phyloP scores from a whole-genome alignment of 805 yeast genomes.

The Vanderwaltozyma yarrowii region DNA sequence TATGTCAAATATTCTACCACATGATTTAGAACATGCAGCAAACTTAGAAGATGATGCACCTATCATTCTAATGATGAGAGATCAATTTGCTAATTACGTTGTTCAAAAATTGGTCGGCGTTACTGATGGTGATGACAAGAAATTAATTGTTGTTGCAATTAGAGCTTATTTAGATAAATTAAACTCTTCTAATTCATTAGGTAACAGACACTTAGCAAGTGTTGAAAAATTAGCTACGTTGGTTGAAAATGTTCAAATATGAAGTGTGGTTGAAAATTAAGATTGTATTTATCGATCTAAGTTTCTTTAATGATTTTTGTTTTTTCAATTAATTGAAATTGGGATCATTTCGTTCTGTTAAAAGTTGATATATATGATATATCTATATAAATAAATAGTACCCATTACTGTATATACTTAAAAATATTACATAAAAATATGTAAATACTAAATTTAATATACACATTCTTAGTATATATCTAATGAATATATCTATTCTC shows the following conservation, averaged over 20 bases:
- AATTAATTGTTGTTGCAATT: conserved; percentile 59
- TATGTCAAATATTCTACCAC: conserved; percentile 55
- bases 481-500: too few relatives aligned
- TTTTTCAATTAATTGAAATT: too few relatives aligned
- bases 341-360: not conserved
- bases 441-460: not conserved
- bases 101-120: conserved; percentile 89
- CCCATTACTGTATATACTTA: not conserved
- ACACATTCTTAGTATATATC: too few relatives aligned
- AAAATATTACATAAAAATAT: not conserved
- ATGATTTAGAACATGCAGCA: conserved; percentile 35
- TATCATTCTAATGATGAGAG: conserved; percentile 88
- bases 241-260: conserved; percentile 22
- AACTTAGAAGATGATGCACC: conserved; percentile 55
- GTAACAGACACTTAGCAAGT: conserved; percentile 29
- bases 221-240: conserved; percentile 29
- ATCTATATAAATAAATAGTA: not conserved
- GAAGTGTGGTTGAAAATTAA: too few relatives aligned
- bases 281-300: too few relatives aligned
- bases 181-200: conserved; percentile 23
- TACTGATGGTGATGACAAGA: conserved; percentile 60
- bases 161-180: conserved; percentile 64
- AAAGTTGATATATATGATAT: too few relatives aligned
- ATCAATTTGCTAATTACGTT: conserved; percentile 95
- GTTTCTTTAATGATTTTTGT: too few relatives aligned